These are phyloP conservation scores for Thozetella sp. DNA, from an alignment of 495 filamentous ascomycete species.

Conservation along the genomic window DNA sequence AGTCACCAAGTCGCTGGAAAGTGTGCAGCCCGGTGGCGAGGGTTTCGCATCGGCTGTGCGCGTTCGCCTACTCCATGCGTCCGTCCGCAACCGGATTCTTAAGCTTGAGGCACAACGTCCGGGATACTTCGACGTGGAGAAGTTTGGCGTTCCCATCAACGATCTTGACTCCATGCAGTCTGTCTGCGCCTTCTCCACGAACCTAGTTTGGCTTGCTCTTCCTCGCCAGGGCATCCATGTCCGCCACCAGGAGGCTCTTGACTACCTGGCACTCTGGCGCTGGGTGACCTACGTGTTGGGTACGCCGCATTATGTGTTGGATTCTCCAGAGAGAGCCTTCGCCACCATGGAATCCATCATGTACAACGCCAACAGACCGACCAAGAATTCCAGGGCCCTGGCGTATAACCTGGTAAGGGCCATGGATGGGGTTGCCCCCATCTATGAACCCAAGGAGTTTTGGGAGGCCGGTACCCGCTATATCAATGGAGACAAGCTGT, in stretches of 20 bases:
- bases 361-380: conserved; percentile 64
- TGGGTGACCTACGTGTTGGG: conserved; percentile 74
- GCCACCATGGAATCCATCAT: conserved; percentile 67
- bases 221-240: conserved; percentile 74
- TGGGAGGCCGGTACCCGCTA: conserved; percentile 67
- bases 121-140: conserved; percentile 62
- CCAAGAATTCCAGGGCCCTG: conserved; percentile 57
- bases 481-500: conserved; percentile 67
- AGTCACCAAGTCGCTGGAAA: conserved; percentile 64
- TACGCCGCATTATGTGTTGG: conserved; percentile 60
- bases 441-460: conserved; percentile 62
- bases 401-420: conserved; percentile 75
- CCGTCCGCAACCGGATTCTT: conserved; percentile 67
- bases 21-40: conserved; percentile 67
- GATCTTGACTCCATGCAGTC: conserved; percentile 75
- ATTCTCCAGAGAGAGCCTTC: conserved; percentile 52
- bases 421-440: conserved; percentile 62
- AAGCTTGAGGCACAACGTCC: conserved; percentile 54
- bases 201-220: conserved; percentile 66
- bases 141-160: conserved; percentile 70
- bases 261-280: conserved; percentile 78
- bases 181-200: conserved; percentile 66
- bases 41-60: conserved; percentile 69
- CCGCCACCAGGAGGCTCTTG: conserved; percentile 58
- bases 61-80: conserved; percentile 73